These are phyloP conservation scores for Paraleonurus japonicus DNA, from an alignment of 257 asterid genomes.

Conservation along the genomic window DNA sequence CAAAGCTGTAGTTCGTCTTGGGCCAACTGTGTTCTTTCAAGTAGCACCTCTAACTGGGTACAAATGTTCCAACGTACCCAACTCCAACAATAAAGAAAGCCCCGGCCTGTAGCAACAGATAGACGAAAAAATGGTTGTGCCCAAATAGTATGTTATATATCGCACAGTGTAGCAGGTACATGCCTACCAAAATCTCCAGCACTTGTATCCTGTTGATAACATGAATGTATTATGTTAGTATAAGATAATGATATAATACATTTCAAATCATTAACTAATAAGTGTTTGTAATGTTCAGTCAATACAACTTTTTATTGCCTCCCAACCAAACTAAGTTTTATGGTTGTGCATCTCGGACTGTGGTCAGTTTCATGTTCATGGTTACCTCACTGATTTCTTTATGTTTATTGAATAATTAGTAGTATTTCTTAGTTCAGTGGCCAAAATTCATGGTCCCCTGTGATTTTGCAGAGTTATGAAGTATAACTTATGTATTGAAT, in stretches of 20 bases:
- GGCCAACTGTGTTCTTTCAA: constrained; percentile 3
- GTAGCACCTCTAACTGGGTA: constrained; percentile 44
- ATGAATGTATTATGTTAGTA: constrained; percentile 16
- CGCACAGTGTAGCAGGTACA: constrained; percentile 82
- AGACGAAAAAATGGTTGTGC: constrained; percentile 65
- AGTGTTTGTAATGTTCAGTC: not conserved
- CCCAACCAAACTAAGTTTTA: not conserved
- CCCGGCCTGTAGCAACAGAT: constrained; percentile 72
- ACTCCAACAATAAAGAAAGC: constrained; percentile 76
- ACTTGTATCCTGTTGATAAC: constrained; percentile 56
- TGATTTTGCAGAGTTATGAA: constrained; percentile 2
- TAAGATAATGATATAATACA: constrained; percentile 17
- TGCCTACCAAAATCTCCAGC: constrained; percentile 70
- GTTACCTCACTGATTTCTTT: not conserved
- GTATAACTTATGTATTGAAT: not conserved
- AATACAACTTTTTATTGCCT: not conserved
- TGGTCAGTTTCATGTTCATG: not conserved
- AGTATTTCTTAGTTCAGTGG: not conserved
- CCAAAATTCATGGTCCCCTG: not conserved
- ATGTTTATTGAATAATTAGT: not conserved
- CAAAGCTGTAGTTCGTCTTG: not conserved
- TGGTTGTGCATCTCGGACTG: not conserved
- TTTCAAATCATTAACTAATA: not conserved
- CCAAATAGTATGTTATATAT: constrained; percentile 65
- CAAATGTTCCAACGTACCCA: constrained; percentile 71